Conservation (phyloP, 345 rosid genomes). For the Citrus reticulata region DNA sequence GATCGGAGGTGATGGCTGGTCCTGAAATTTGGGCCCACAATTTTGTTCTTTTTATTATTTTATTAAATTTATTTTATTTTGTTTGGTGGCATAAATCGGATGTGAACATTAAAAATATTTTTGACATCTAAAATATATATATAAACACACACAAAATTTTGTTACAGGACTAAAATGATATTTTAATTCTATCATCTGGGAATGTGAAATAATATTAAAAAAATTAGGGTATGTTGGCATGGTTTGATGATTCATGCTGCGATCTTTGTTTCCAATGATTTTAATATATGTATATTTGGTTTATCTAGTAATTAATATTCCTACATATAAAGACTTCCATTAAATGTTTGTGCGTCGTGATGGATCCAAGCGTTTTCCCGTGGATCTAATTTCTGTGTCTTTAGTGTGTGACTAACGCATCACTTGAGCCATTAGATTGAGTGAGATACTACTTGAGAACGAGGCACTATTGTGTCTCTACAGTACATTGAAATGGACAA, state of each 20-base stretch:
- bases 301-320: neutral
- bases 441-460: too few relatives aligned
- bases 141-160: too few relatives aligned
- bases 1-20: constrained; percentile 13
- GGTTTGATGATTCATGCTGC: neutral
- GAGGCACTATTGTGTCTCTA: too few relatives aligned
- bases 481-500: neutral
- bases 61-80: neutral
- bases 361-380: neutral
- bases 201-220: neutral
- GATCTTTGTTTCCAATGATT: neutral
- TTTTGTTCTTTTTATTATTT: neutral
- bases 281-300: neutral
- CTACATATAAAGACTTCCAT: neutral
- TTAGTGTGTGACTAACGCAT: too few relatives aligned
- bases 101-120: neutral
- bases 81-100: neutral
- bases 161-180: neutral
- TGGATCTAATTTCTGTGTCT: neutral
- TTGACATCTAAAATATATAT: neutral
- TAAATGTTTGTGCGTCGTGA: neutral
- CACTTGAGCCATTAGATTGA: too few relatives aligned
- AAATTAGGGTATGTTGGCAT: neutral
- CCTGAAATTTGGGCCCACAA: neutral
- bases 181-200: neutral